A percentile compares a stretch with the other conserved stretches of the same genome.
Conservation (phyloP, 2,329 filamentous ascomycete genomes). For the Calonectria ilicicola region DNA sequence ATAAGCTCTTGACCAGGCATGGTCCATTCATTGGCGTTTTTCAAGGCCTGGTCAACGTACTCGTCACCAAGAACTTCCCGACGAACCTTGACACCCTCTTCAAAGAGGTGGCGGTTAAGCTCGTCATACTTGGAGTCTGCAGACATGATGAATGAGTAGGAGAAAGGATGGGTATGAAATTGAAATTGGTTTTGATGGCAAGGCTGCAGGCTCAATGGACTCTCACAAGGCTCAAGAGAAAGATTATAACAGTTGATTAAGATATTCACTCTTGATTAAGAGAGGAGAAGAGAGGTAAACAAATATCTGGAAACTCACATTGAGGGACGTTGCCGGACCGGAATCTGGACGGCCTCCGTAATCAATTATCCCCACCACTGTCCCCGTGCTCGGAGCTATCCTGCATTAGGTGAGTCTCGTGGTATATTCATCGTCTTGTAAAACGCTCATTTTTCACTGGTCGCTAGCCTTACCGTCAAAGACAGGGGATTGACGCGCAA, state of each 20-base stretch:
- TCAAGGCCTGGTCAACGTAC: slow-evolving; percentile 33
- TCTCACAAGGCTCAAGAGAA: background rate
- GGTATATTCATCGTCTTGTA: background rate
- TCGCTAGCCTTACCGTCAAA: background rate
- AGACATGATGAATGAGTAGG: background rate
- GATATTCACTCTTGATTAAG: background rate
- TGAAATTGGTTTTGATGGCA: background rate
- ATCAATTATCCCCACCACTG: background rate
- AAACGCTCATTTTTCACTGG: background rate
- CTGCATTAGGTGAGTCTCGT: background rate
- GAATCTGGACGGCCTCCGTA: background rate
- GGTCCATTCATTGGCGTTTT: slow-evolving; percentile 32
- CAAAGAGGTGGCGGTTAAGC: background rate
- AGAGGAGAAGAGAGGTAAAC: too few species aligned
- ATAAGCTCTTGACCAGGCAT: slow-evolving; percentile 33
- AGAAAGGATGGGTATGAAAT: too few species aligned
- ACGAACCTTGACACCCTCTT: slow-evolving; percentile 12
- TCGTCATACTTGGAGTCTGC: background rate
- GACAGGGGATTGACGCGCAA: background rate
- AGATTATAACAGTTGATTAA: background rate
- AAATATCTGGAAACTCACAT: background rate
- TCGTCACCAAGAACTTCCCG: slow-evolving; percentile 32
- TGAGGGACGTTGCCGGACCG: background rate
- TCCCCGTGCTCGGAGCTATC: background rate
- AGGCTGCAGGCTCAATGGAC: background rate